These are phyloP conservation scores for Periconia macrospinosa DNA, from an alignment of 2,329 filamentous ascomycete genomes.

Conservation along the genomic window DNA sequence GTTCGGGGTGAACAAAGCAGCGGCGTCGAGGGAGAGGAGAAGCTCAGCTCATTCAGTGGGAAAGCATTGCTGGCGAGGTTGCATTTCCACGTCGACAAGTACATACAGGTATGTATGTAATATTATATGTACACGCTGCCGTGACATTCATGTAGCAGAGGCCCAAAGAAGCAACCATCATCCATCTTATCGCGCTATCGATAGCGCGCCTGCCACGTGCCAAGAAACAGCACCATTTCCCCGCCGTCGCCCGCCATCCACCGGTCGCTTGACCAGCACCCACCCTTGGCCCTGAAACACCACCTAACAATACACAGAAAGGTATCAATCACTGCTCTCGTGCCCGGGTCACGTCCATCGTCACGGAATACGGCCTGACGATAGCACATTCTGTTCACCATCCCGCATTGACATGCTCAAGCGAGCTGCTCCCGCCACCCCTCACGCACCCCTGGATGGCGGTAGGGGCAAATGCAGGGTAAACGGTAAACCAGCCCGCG, in stretches of 20 bases:
- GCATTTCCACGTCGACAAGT: not conserved
- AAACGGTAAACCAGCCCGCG: not conserved
- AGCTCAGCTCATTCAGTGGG: too few relatives aligned
- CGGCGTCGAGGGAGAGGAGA: not conserved
- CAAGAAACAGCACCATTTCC: constrained; percentile 1
- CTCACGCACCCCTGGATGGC: not conserved
- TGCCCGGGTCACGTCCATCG: not conserved
- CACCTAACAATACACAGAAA: not conserved
- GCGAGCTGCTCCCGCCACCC: too few relatives aligned
- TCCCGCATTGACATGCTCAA: too few relatives aligned
- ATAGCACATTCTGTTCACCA: too few relatives aligned
- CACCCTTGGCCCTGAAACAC: constrained; percentile 11
- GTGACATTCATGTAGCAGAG: too few relatives aligned
- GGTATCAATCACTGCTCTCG: not conserved
- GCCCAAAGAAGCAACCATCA: not conserved
- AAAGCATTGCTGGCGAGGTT: too few relatives aligned
- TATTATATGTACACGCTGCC: too few relatives aligned
- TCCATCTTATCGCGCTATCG: constrained; percentile 11
- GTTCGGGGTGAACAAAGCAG: constrained; percentile 6
- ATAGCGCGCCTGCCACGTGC: constrained; percentile 15
- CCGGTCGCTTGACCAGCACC: constrained; percentile 15
- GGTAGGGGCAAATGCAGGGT: not conserved
- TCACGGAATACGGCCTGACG: not conserved
- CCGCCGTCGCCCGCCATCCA: not conserved
- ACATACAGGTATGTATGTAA: not conserved